Conservation (phyloP, 176 grass and related monocot genomes). For the Dactylis glomerata region DNA sequence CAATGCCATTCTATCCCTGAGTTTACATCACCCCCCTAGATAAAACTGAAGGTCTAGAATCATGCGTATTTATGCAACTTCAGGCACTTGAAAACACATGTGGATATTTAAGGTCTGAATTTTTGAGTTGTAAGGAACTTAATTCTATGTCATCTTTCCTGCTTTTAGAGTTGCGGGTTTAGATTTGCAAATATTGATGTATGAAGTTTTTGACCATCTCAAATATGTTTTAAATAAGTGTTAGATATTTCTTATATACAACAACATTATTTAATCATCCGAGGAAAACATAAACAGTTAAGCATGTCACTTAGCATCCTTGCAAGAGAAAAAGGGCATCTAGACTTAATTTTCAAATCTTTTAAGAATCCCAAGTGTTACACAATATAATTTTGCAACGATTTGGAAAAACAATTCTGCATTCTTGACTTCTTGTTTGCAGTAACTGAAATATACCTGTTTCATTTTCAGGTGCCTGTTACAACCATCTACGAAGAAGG, state of each 20-base stretch:
- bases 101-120: background rate
- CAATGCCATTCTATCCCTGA: background rate
- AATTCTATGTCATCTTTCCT: background rate
- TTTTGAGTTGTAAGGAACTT: background rate
- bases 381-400: constrained; percentile 11
- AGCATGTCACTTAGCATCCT: background rate
- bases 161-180: background rate
- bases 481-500: constrained; percentile 12
- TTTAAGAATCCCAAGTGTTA: constrained; percentile 19
- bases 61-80: background rate
- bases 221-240: background rate
- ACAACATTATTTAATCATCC: background rate
- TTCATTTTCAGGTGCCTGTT: constrained; percentile 44
- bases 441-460: background rate
- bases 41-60: background rate
- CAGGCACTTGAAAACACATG: background rate
- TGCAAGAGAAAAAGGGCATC: background rate
- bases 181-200: background rate
- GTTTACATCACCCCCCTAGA: background rate
- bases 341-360: background rate
- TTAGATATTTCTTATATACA: background rate
- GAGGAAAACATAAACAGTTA: background rate
- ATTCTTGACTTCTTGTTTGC: constrained; percentile 7
- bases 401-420: constrained; percentile 12
- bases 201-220: background rate